Evolutionary conservation across 2,329 filamentous ascomycete genomes (phyloP).

Genomic region (Hawksworthiomyces lignivorus): DNA sequence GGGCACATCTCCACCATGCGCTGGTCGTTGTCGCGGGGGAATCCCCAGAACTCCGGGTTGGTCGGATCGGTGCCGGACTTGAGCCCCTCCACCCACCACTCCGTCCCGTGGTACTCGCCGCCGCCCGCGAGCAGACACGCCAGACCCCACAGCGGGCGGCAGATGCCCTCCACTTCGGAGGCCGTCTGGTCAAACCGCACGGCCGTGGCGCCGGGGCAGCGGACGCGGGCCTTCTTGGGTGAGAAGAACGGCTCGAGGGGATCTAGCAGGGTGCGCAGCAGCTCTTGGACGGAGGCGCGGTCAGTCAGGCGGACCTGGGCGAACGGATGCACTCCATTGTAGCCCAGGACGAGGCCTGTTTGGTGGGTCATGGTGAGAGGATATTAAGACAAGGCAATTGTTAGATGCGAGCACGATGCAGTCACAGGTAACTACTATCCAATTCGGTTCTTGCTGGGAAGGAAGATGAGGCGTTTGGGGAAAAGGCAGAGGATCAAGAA

Average conservation of each 20-base stretch:
- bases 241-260: conserved; percentile 68
- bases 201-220: conserved; percentile 60
- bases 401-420: too few relatives aligned
- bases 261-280: conserved; percentile 57
- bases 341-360: conserved; percentile 38
- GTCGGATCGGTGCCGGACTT: conserved; percentile 64
- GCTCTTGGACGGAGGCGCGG: conserved; percentile 50
- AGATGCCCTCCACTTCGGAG: conserved; percentile 69
- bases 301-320: conserved; percentile 41
- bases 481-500: neutral
- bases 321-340: conserved; percentile 48
- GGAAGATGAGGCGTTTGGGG: neutral
- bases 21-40: conserved; percentile 68
- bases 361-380: conserved; percentile 13
- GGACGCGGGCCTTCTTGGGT: conserved; percentile 54
- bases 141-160: conserved; percentile 68
- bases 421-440: too few relatives aligned
- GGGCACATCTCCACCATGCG: conserved; percentile 82
- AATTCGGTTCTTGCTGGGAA: too few relatives aligned
- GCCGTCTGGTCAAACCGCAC: conserved; percentile 72
- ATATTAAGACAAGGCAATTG: too few relatives aligned
- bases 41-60: conserved; percentile 67
- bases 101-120: conserved; percentile 54
- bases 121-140: conserved; percentile 63
- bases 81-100: conserved; percentile 63